phyloP scores from a whole-genome alignment of 2,329 filamentous ascomycete genomes.

The Microcyclosporella mali region DNA sequence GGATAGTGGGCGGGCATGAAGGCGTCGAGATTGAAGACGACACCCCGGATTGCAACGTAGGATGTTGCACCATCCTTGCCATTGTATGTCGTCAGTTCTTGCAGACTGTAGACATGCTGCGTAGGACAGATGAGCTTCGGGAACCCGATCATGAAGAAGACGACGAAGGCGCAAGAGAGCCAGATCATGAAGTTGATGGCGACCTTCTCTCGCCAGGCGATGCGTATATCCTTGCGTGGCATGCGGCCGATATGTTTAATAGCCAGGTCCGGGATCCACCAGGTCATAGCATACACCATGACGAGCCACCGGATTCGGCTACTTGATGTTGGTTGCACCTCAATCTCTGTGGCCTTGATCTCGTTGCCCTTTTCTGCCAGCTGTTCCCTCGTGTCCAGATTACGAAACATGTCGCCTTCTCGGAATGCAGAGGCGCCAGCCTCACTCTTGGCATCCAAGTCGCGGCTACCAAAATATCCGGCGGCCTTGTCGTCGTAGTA shows the following conservation, averaged over 20 bases:
- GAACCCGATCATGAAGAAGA: slow-evolving; percentile 87
- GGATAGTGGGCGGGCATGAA: slow-evolving; percentile 79
- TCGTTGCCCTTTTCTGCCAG: slow-evolving; percentile 94
- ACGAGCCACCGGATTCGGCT: slow-evolving; percentile 89
- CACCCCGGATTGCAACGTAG: slow-evolving; percentile 77
- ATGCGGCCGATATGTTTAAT: slow-evolving; percentile 74
- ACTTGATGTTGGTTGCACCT: slow-evolving; percentile 69
- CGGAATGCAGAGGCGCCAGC: slow-evolving; percentile 87
- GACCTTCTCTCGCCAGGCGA: slow-evolving; percentile 94
- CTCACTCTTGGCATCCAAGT: slow-evolving; percentile 80
- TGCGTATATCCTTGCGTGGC: slow-evolving; percentile 83
- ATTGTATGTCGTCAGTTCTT: slow-evolving; percentile 67
- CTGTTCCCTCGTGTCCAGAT: slow-evolving; percentile 85
- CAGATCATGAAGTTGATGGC: slow-evolving; percentile 98
- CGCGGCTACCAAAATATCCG: slow-evolving; percentile 74
- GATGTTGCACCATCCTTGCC: slow-evolving; percentile 60
- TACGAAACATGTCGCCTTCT: slow-evolving; percentile 95
- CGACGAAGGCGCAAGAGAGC: slow-evolving; percentile 68
- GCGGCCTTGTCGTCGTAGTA: slow-evolving; percentile 70
- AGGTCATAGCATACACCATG: slow-evolving; percentile 77
- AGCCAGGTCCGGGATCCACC: slow-evolving; percentile 76
- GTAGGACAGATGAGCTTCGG: slow-evolving; percentile 83
- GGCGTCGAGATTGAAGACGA: slow-evolving; percentile 73
- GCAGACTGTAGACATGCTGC: slow-evolving; percentile 76
- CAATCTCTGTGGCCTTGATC: slow-evolving; percentile 82